phyloP scores from a whole-genome alignment of 805 yeast species.

The Candida pini region DNA sequence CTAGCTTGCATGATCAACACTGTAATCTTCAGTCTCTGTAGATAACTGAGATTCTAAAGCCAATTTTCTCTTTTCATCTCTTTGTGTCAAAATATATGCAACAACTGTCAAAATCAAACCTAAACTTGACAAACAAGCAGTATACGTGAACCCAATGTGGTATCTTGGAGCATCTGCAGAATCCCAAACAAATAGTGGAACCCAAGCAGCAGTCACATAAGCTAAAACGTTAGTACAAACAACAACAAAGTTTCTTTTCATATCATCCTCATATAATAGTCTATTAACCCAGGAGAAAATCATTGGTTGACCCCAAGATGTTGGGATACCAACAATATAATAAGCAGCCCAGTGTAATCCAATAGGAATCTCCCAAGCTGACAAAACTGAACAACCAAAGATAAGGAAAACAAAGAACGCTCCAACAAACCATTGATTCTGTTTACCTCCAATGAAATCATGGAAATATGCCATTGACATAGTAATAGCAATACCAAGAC shows the following conservation, averaged over 20 bases:
- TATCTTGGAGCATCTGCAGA: slow-evolving; percentile 33
- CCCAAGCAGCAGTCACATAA: slow-evolving; percentile 36
- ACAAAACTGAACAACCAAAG: slow-evolving; percentile 37
- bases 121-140: slow-evolving; percentile 27
- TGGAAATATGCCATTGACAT: slow-evolving; percentile 31
- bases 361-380: slow-evolving; percentile 43
- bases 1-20: too few relatives aligned
- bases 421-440: slow-evolving; percentile 32
- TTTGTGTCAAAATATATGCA: slow-evolving; percentile 15
- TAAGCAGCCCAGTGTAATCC: slow-evolving; percentile 48
- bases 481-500: slow-evolving; percentile 34
- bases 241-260: slow-evolving; percentile 35
- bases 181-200: slow-evolving; percentile 36
- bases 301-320: slow-evolving; percentile 50
- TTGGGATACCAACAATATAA: slow-evolving; percentile 41
- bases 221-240: slow-evolving; percentile 37
- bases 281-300: slow-evolving; percentile 53
- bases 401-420: slow-evolving; percentile 33
- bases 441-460: slow-evolving; percentile 32
- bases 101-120: slow-evolving; percentile 29
- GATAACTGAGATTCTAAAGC: too few relatives aligned
- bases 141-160: slow-evolving; percentile 34
- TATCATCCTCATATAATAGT: slow-evolving; percentile 36
- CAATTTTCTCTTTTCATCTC: slow-evolving; percentile 20
- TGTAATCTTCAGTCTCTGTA: too few relatives aligned